Conservation (phyloP, 495 filamentous ascomycete species). For the Penicillium canariense region DNA sequence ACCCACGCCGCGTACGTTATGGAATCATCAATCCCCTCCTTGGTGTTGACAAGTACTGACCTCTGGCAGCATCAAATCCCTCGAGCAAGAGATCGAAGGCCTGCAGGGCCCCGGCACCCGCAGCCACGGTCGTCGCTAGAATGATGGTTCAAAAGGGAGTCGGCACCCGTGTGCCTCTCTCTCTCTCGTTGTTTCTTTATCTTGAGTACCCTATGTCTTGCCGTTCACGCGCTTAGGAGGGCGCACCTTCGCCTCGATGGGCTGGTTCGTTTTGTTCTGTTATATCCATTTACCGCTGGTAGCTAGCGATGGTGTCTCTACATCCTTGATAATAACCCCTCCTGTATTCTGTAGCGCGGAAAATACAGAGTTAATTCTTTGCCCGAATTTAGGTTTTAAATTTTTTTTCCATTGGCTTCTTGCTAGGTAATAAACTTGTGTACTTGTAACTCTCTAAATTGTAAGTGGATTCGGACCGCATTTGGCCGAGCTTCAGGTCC, state of each 20-base stretch:
- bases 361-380: conserved; percentile 30
- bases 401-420: not conserved
- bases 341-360: conserved; percentile 42
- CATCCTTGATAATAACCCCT: conserved; percentile 49
- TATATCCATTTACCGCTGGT: conserved; percentile 45
- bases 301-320: conserved; percentile 51
- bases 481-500: conserved; percentile 9
- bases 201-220: conserved; percentile 43
- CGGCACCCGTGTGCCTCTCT: conserved; percentile 27
- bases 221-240: conserved; percentile 27
- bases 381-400: not conserved
- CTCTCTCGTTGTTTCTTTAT: conserved; percentile 38
- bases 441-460: not conserved
- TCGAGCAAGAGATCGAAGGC: conserved; percentile 88
- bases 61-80: conserved; percentile 73
- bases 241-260: conserved; percentile 27
- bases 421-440: not conserved
- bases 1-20: conserved; percentile 81
- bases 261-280: conserved; percentile 34
- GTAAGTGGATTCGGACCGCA: conserved; percentile 1
- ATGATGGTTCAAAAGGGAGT: conserved; percentile 35
- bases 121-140: conserved; percentile 93
- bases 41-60: conserved; percentile 27
- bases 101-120: conserved; percentile 90
- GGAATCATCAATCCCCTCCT: not conserved